Conservation (phyloP, 164 flowering plant genomes). For the Tetrastigma voinierianum region DNA sequence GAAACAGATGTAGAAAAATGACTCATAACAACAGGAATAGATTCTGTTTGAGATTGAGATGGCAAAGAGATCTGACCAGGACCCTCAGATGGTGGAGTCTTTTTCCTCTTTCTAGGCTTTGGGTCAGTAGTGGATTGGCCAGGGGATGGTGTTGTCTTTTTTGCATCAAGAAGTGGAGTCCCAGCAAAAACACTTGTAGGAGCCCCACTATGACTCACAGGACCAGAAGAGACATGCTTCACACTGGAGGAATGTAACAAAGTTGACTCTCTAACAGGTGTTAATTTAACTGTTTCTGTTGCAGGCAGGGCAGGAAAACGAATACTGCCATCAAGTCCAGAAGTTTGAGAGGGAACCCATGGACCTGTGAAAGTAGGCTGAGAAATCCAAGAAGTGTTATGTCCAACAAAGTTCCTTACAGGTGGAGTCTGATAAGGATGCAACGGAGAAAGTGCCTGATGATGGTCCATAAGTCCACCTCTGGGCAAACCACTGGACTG, state of each 20-base stretch:
- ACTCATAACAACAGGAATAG: constrained; percentile 21
- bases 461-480: constrained; percentile 53
- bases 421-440: constrained; percentile 73
- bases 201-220: constrained; percentile 29
- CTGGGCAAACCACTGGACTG: constrained; percentile 41
- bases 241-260: constrained; percentile 29
- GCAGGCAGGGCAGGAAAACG: constrained; percentile 45
- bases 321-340: constrained; percentile 40
- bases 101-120: constrained; percentile 76
- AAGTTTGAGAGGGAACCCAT: constrained; percentile 62
- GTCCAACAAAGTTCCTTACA: constrained; percentile 50
- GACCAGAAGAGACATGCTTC: constrained; percentile 38
- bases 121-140: constrained; percentile 41
- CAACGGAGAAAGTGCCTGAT: constrained; percentile 51
- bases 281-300: constrained; percentile 58
- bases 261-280: constrained; percentile 55
- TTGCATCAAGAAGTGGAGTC: constrained; percentile 35
- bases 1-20: constrained; percentile 35
- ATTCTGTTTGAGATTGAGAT: constrained; percentile 33
- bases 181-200: constrained; percentile 35
- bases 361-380: constrained; percentile 59
- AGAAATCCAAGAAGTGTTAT: constrained; percentile 57
- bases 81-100: constrained; percentile 42
- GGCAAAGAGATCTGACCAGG: constrained; percentile 26
- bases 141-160: constrained; percentile 27